Evolutionary conservation across 306 rosid species (phyloP), one percentile per base, ranked within the genome.

Genomic region (Quercus glauca): DNA sequence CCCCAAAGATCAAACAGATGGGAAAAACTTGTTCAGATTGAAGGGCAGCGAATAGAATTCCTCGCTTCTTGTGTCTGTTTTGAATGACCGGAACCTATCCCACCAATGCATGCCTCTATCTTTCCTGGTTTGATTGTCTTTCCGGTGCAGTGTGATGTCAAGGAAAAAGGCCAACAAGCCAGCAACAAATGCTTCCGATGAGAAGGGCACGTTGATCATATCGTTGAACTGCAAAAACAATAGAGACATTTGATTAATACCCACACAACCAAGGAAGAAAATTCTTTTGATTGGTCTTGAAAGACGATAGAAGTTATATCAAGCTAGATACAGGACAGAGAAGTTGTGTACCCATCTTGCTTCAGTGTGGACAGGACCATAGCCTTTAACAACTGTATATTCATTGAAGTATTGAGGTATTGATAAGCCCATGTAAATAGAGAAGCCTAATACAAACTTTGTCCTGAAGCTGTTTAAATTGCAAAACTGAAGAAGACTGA

Each of bases 81-180:
- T 92, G 81, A 82, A 94, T 3, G 97, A 88, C 13, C 89, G 78
- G 87, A 92, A 94, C 55, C 78, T 86, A 20, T 91, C 94, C 98
- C 98, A 94, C 97, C 96, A 94, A 25, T 74, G 93, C 98, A 91
- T 83, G 60, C 98, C 98, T 73, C 98, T 82, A 52, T 94, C 98
- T 81, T 88, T 94, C 19, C 84, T 78, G 0, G 81, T 91, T 28
- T 92, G 92, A 4, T 6, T 88, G 78, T 94, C 97, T 77, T 91
- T 92, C 70, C 83, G 82, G 20, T 79, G 88, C 88, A 94, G 58
- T 11, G 97, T 88, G 68, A 79, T 76, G 21, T 94, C 98, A 72
- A 94, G 85, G 55, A 91, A 75, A 19, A 92, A 6, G n/a, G 97
- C 97, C 79, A 94, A 76, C 6, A 86, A 20, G 14, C 97, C 94